A percentile compares a stretch with the other conserved stretches of the same genome.
Evolutionary conservation across 805 yeast species (phyloP).

Genomic region (Kazachstania martiniae): DNA sequence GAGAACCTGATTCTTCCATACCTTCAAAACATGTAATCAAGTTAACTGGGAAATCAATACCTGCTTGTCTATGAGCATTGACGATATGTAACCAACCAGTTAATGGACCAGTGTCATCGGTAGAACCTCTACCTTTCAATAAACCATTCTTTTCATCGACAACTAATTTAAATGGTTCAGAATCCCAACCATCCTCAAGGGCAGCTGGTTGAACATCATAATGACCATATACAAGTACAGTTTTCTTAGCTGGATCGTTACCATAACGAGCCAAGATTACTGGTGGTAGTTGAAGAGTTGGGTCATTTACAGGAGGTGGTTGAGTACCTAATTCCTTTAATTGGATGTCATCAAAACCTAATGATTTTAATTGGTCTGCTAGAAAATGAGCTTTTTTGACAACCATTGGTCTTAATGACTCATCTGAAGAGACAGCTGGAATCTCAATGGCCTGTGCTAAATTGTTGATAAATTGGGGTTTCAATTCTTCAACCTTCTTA

Average conservation of each 20-base stretch:
- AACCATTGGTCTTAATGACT: conserved; percentile 76
- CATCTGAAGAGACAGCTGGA: conserved; percentile 91
- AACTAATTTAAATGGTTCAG: conserved; percentile 77
- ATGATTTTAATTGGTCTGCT: conserved; percentile 48
- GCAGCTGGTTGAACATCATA: conserved; percentile 98
- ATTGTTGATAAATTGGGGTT: conserved; percentile 62
- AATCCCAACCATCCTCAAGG: conserved; percentile 86
- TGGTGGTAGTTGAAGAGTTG: conserved; percentile 75
- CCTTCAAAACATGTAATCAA: conserved; percentile 92
- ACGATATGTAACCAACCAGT: conserved; percentile 91
- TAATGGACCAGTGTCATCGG: conserved; percentile 98
- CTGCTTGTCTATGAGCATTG: conserved; percentile 80
- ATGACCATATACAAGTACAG: conserved; percentile 88
- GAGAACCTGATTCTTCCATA: conserved; percentile 96
- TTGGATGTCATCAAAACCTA: conserved; percentile 79
- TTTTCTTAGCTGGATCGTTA: conserved; percentile 69
- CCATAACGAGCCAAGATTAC: conserved; percentile 89
- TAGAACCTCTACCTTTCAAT: conserved; percentile 85
- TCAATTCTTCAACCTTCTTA: conserved; percentile 58
- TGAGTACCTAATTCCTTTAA: conserved; percentile 77
- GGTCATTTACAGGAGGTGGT: conserved; percentile 76
- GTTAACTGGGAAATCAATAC: conserved; percentile 87
- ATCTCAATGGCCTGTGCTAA: conserved; percentile 81
- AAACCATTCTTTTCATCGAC: conserved; percentile 52
- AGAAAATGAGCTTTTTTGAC: conserved; percentile 83